Conservation (phyloP, 768 basidiomycete genomes). For the Mycena epipterygia region DNA sequence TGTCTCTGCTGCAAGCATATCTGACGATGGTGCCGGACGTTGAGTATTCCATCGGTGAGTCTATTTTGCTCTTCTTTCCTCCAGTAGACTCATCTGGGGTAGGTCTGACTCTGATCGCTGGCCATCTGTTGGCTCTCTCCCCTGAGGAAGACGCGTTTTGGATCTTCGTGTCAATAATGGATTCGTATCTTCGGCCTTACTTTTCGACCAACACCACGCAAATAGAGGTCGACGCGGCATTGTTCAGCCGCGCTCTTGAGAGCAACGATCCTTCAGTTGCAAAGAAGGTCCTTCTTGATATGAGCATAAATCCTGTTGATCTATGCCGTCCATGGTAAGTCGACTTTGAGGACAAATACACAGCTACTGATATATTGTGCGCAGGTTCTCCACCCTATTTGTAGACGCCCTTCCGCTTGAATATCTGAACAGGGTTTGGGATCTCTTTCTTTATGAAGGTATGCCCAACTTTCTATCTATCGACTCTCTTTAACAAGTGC, state of each 20-base stretch:
- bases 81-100: not conserved
- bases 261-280: constrained; percentile 68
- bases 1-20: constrained; percentile 78
- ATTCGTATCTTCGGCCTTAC: constrained; percentile 83
- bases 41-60: constrained; percentile 72
- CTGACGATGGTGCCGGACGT: constrained; percentile 90
- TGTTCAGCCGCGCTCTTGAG: constrained; percentile 82
- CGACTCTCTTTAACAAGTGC: not conserved
- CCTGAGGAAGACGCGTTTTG: constrained; percentile 94
- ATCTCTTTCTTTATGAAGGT: constrained; percentile 88
- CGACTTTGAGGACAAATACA: not conserved
- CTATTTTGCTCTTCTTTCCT: not conserved
- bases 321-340: constrained; percentile 78
- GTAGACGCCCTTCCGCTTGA: constrained; percentile 75
- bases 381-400: constrained; percentile 82
- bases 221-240: constrained; percentile 80
- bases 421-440: constrained; percentile 83
- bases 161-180: constrained; percentile 92
- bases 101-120: constrained; percentile 81
- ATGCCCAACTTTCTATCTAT: constrained; percentile 20
- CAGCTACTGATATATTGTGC: not conserved
- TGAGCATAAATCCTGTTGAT: constrained; percentile 68
- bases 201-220: constrained; percentile 73
- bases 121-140: constrained; percentile 78
- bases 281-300: constrained; percentile 75